These are phyloP conservation scores for Wolfiporia cocos DNA, from an alignment of 1,284 basidiomycete species.

Conservation along the genomic window DNA sequence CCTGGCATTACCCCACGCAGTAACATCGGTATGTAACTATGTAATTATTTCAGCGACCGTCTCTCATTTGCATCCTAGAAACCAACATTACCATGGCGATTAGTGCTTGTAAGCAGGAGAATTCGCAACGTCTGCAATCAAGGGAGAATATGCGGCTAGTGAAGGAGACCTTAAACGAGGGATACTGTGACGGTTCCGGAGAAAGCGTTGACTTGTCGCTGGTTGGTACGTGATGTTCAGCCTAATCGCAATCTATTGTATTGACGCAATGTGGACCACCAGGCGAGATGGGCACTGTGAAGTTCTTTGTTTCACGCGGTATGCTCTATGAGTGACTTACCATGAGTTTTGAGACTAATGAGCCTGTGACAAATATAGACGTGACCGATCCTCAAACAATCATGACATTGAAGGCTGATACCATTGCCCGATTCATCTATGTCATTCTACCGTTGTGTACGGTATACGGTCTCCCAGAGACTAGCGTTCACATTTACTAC, in stretches of 20 bases:
- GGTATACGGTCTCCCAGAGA: conserved; percentile 59
- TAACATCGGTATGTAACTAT: conserved; percentile 52
- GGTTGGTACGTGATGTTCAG: conserved; percentile 38
- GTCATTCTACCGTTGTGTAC: conserved; percentile 50
- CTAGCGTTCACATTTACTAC: conserved; percentile 83
- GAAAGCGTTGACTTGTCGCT: conserved; percentile 55
- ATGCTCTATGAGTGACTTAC: conserved; percentile 12
- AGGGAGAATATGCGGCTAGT: conserved; percentile 66
- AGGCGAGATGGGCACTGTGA: conserved; percentile 62
- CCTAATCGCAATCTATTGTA: neutral
- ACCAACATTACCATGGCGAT: conserved; percentile 75
- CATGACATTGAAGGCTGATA: conserved; percentile 44
- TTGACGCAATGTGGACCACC: conserved; percentile 1
- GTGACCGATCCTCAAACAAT: conserved; percentile 45
- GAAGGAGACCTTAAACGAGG: conserved; percentile 70
- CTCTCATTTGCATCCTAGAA: too few relatives aligned
- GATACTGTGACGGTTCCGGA: conserved; percentile 81
- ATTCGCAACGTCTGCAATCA: conserved; percentile 54
- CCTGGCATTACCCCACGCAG: conserved; percentile 47
- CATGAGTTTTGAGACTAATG: neutral
- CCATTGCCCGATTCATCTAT: conserved; percentile 64
- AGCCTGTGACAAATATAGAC: conserved; percentile 33
- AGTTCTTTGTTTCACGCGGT: conserved; percentile 70
- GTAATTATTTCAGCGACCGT: too few relatives aligned
- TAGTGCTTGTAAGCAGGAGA: conserved; percentile 70